phyloP scores from a whole-genome alignment of 331 rosid genomes.

The Ulmus americana region DNA sequence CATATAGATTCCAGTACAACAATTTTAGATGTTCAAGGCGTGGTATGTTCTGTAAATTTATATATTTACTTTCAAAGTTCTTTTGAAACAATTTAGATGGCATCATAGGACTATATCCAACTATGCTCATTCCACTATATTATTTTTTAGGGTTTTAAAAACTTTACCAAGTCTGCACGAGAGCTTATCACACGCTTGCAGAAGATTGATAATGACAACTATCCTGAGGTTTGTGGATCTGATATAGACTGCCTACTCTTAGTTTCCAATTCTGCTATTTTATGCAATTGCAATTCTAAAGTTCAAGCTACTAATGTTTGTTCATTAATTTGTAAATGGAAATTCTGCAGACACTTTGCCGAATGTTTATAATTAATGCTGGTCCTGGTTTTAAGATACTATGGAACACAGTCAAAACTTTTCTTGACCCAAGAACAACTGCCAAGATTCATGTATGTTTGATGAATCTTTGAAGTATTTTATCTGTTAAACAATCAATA shows the following conservation, averaged over 20 bases:
- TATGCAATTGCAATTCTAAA: constrained; percentile 12
- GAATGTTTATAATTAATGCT: constrained; percentile 79
- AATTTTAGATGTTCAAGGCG: constrained; percentile 81
- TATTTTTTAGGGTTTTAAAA: constrained; percentile 65
- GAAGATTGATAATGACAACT: constrained; percentile 86
- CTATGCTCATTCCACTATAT: constrained; percentile 20
- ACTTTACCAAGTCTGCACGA: constrained; percentile 67
- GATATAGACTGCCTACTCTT: background rate
- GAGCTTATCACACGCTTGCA: constrained; percentile 68
- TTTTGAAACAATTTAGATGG: constrained; percentile 7
- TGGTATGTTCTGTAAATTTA: constrained; percentile 48
- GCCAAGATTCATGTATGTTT: constrained; percentile 69
- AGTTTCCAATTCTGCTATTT: background rate
- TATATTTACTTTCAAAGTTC: constrained; percentile 14
- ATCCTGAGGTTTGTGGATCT: constrained; percentile 66
- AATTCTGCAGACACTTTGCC: constrained; percentile 57
- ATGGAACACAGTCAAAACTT: constrained; percentile 69
- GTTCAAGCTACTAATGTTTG: constrained; percentile 1
- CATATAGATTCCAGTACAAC: constrained; percentile 86
- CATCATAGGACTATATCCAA: constrained; percentile 5
- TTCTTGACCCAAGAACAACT: constrained; percentile 71
- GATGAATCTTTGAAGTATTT: constrained; percentile 5
- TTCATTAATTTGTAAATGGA: constrained; percentile 16
- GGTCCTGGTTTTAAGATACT: constrained; percentile 77
- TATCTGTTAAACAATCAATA: background rate